Base-by-base conservation (phyloP, 2,329 filamentous ascomycete genomes). In the Phaeomoniella chlamydospora region DNA sequence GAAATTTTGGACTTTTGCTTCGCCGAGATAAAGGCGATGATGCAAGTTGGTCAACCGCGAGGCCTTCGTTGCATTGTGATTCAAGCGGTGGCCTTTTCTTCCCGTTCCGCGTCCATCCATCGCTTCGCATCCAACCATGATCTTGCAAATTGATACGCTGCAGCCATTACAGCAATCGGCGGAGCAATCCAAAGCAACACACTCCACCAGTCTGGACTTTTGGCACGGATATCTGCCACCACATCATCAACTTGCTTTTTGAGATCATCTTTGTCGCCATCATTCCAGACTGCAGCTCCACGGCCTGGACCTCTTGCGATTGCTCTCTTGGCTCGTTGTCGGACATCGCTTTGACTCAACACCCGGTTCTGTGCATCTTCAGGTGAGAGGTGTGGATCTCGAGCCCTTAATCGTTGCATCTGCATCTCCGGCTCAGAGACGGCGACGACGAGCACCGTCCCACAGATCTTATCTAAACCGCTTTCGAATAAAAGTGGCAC, bases 401-500 rank as follows among this genome's bases (percentile, higher is more conserved):
- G 64, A 12, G 71, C 74, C 47, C 77, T 69, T 40, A 98, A 58
- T 39, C 90, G 66, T 50, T 70, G 61, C 72, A 94, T 88, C 66
- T 98, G 90, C 33, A 87, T 70, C 42, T 68, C 72, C 0, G 83
- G 78, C 46, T 94, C 83, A 9, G 62, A 66, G 14, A 96, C 86
- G 0, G 80, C 86, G 2, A 96, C 88, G 0, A 98, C 86, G 41
- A 94, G 60, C 12, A 93, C 80, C 0, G 76, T 77, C 3, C 86
- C 86, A 52, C 87, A 94, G 45, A 93, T 73, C 29, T 75, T 65
- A 56, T 98, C 90, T 58, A 94, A 77, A 2, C 77, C 75, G 47
- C 76, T 80, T 65, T 98, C 90, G 49, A 94, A 94, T 30, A 98
- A 68, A 37, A 98, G 64, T 35, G 90, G 90, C 5, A 98, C 78